Conservation (phyloP, 179 eudicot genomes). For the Silene noctiflora region DNA sequence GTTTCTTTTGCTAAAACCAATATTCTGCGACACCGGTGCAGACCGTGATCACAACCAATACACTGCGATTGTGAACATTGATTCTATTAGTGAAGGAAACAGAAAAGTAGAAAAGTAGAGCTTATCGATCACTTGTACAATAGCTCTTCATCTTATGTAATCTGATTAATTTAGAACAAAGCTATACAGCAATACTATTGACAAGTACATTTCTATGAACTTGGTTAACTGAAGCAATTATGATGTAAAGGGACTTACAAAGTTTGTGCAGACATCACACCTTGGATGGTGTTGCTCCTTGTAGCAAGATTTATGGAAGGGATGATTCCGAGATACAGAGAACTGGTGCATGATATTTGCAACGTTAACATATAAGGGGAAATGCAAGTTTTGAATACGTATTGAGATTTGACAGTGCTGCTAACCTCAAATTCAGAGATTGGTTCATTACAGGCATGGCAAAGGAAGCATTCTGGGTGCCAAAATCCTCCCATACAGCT, state of each 20-base stretch:
- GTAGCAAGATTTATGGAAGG: constrained; percentile 91
- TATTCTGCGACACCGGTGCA: no score
- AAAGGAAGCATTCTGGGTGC: constrained; percentile 96
- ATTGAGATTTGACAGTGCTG: background rate
- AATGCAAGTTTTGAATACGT: constrained; percentile 8
- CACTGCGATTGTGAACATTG: no score
- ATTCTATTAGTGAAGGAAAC: no score
- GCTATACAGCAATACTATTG: no score
- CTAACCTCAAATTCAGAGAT: constrained; percentile 90
- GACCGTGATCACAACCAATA: no score
- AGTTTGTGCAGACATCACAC: constrained; percentile 86
- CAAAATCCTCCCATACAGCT: constrained; percentile 91
- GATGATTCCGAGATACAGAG: constrained; percentile 76
- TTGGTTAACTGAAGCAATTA: background rate
- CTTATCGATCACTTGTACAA: no score
- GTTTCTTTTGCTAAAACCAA: no score
- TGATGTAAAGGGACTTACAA: constrained; percentile 42
- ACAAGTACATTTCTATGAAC: background rate
- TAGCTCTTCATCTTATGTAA: no score
- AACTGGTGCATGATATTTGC: constrained; percentile 44
- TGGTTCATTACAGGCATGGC: constrained; percentile 69
- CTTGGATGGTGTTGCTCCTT: constrained; percentile 84
- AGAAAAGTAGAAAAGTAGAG: no score
- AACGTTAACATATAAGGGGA: background rate
- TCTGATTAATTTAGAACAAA: no score